Conservation (phyloP, 306 rosid species). For the Canavalia gladiata region DNA sequence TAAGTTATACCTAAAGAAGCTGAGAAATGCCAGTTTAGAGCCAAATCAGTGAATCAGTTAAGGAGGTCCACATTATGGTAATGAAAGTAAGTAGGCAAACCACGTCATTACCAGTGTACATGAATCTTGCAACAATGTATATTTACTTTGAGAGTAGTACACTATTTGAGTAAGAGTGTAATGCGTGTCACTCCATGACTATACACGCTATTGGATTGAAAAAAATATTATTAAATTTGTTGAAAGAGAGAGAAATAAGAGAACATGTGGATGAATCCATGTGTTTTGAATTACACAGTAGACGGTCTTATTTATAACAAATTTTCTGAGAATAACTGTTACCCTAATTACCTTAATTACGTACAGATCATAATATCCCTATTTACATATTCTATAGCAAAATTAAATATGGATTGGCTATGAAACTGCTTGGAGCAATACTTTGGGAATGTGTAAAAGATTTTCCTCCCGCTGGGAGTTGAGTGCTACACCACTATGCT, state of each 20-base stretch:
- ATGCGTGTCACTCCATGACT: not conserved
- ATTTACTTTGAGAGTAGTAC: constrained; percentile 11
- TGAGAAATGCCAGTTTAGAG: not conserved
- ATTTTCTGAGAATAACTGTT: too few relatives aligned
- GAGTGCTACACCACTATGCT: too few relatives aligned
- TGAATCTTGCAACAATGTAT: not conserved
- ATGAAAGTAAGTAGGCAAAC: constrained; percentile 6
- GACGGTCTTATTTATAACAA: too few relatives aligned
- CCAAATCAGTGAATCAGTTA: not conserved
- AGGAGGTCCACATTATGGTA: not conserved
- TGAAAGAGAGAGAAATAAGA: too few relatives aligned
- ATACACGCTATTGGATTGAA: constrained; percentile 2
- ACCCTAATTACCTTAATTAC: too few relatives aligned
- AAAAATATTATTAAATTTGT: not conserved
- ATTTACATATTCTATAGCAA: too few relatives aligned
- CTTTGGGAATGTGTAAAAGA: not conserved
- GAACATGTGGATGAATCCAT: too few relatives aligned
- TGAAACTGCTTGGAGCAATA: not conserved
- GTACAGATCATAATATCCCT: too few relatives aligned
- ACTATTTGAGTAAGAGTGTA: not conserved
- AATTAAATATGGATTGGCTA: not conserved
- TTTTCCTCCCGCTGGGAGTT: too few relatives aligned
- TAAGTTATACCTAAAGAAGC: not conserved
- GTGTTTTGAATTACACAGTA: too few relatives aligned
- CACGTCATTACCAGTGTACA: not conserved